These are phyloP conservation scores for Calonectria pauciramosa DNA, from an alignment of 2,329 filamentous ascomycete species.

Conservation along the genomic window DNA sequence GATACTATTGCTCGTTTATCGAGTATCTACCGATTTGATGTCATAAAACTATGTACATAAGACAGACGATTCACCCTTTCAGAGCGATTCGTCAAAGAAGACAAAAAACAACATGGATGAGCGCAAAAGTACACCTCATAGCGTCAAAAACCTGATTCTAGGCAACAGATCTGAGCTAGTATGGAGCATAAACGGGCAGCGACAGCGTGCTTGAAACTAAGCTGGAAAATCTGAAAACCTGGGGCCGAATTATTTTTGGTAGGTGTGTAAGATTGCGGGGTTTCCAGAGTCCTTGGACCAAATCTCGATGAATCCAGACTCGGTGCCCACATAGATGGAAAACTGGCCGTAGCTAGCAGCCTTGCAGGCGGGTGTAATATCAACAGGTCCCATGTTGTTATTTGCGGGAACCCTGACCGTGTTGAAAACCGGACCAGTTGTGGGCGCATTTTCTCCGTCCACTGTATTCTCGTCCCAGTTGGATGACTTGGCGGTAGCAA, in stretches of 20 bases:
- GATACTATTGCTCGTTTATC: not conserved
- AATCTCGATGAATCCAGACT: conserved; percentile 2
- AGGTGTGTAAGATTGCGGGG: conserved; percentile 17
- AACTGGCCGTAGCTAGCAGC: conserved; percentile 9
- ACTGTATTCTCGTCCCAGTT: conserved; percentile 17
- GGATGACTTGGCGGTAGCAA: conserved; percentile 5
- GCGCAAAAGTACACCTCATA: not conserved
- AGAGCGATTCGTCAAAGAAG: not conserved
- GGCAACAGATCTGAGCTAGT: not conserved
- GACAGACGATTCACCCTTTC: not conserved
- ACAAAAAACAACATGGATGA: not conserved
- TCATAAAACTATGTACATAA: not conserved
- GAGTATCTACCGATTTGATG: not conserved
- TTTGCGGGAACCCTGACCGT: conserved; percentile 4
- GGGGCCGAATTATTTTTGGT: not conserved
- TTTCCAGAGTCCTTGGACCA: conserved; percentile 28
- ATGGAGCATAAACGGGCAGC: not conserved
- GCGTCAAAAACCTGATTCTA: not conserved
- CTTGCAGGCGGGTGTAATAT: conserved; percentile 21
- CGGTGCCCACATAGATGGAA: conserved; percentile 10
- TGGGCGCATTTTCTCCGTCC: conserved; percentile 15
- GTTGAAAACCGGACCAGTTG: not conserved
- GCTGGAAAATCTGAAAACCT: not conserved
- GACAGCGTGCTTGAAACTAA: not conserved
- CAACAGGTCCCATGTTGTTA: conserved; percentile 10